phyloP scores from a whole-genome alignment of 352 stramenopile genomes.

The Phytophthora quininea region DNA sequence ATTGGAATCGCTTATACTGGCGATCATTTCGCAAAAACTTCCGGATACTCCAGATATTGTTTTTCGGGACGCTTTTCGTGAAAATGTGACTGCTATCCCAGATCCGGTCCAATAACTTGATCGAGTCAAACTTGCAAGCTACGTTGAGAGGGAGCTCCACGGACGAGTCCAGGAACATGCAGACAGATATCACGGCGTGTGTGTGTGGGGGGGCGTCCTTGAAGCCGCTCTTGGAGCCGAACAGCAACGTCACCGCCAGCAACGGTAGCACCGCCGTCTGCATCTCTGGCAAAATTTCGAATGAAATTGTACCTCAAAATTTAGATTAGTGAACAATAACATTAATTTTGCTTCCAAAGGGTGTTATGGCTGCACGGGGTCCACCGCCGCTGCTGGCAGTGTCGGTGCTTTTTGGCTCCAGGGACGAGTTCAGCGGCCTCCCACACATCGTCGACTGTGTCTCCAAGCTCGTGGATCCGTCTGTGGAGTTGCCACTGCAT shows the following conservation, averaged over 20 bases:
- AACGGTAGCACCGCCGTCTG: background rate
- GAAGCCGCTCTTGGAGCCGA: background rate
- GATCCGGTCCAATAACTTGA: too few species aligned
- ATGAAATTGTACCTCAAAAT: background rate
- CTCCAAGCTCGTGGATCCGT: background rate
- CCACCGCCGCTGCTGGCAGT: background rate
- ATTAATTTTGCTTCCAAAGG: background rate
- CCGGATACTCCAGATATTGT: too few species aligned
- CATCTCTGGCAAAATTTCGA: background rate
- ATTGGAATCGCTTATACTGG: too few species aligned
- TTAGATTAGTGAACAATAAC: too few species aligned
- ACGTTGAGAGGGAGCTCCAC: background rate
- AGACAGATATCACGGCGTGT: background rate
- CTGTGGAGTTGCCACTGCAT: constrained; percentile 1
- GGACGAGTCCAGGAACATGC: background rate
- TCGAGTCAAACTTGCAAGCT: too few species aligned
- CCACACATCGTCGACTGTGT: background rate
- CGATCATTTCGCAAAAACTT: too few species aligned
- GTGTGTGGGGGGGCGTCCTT: background rate
- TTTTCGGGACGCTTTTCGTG: too few species aligned
- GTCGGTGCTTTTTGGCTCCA: background rate
- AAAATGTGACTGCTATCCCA: too few species aligned
- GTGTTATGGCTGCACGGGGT: background rate
- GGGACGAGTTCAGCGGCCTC: background rate
- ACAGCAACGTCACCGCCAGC: background rate